Conservation (phyloP, 2,329 filamentous ascomycete species). For the Epicoccum sorghinum region DNA sequence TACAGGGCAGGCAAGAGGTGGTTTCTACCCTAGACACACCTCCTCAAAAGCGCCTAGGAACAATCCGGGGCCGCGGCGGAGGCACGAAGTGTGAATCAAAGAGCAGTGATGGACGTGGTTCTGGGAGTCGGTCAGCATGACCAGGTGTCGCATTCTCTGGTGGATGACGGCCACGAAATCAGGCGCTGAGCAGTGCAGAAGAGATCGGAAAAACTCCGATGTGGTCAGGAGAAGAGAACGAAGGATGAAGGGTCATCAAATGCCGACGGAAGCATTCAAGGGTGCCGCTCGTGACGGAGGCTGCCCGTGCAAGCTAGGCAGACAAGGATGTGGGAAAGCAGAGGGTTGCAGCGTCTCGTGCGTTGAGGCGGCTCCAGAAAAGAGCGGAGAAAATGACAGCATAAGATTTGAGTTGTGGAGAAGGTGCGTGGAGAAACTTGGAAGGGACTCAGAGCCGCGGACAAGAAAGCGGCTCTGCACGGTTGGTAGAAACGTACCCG, state of each 20-base stretch:
- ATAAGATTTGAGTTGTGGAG: slow-evolving; percentile 19
- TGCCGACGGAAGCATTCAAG: slow-evolving; percentile 22
- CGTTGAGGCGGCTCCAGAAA: slow-evolving; percentile 13
- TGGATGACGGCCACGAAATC: slow-evolving; percentile 5
- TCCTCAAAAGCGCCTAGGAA: slow-evolving; percentile 26
- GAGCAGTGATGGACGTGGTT: slow-evolving; percentile 29
- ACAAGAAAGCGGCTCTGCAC: slow-evolving; percentile 43
- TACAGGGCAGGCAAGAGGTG: background rate
- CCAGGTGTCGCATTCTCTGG: slow-evolving; percentile 26
- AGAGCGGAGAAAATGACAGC: slow-evolving; percentile 16
- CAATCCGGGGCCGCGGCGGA: slow-evolving; percentile 24
- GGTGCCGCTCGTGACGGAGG: slow-evolving; percentile 19
- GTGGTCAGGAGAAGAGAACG: slow-evolving; percentile 12
- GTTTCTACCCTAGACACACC: slow-evolving; percentile 29
- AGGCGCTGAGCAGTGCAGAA: slow-evolving; percentile 9
- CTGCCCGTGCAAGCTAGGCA: slow-evolving; percentile 20
- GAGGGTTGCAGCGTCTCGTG: slow-evolving; percentile 18
- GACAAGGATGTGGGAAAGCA: slow-evolving; percentile 20
- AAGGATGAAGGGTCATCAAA: slow-evolving; percentile 14
- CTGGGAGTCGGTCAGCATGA: slow-evolving; percentile 38
- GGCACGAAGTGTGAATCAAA: slow-evolving; percentile 26
- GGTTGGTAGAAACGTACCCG: slow-evolving; percentile 42
- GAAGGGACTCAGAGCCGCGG: slow-evolving; percentile 21
- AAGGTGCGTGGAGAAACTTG: slow-evolving; percentile 23
- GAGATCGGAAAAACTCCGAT: slow-evolving; percentile 14